Conservation (phyloP, 2,329 filamentous ascomycete species). For the Penicillium sp. region DNA sequence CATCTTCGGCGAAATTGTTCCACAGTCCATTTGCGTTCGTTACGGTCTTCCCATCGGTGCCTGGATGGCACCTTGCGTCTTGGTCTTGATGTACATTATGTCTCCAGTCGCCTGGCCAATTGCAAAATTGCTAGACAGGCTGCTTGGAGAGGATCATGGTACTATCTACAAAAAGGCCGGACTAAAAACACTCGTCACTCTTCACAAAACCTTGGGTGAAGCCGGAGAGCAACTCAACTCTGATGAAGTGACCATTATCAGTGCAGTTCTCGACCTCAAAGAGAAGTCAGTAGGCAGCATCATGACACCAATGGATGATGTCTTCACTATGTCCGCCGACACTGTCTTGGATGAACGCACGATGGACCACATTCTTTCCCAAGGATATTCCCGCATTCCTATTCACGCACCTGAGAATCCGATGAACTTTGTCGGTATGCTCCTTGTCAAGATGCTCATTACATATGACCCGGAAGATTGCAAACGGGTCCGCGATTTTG, state of each 20-base stretch:
- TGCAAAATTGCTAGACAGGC: conserved; percentile 88
- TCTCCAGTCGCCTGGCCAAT: conserved; percentile 90
- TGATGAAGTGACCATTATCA: conserved; percentile 98
- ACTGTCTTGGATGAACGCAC: conserved; percentile 88
- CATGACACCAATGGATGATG: conserved; percentile 98
- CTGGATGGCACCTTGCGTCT: conserved; percentile 85
- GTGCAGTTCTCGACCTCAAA: conserved; percentile 91
- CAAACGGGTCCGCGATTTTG: conserved; percentile 83
- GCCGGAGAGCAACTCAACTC: conserved; percentile 86
- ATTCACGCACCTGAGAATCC: conserved; percentile 84
- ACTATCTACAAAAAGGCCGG: conserved; percentile 98
- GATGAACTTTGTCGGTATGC: conserved; percentile 93
- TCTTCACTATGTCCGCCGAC: conserved; percentile 95
- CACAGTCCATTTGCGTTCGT: conserved; percentile 93
- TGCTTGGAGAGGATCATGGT: conserved; percentile 91
- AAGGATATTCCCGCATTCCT: conserved; percentile 93
- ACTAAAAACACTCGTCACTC: conserved; percentile 89
- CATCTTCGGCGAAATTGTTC: conserved; percentile 95
- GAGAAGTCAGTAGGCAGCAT: conserved; percentile 92
- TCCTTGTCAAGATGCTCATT: conserved; percentile 97
- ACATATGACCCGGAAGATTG: conserved; percentile 96
- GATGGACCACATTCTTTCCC: conserved; percentile 89
- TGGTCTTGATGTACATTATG: conserved; percentile 87
- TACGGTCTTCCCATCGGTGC: conserved; percentile 94
- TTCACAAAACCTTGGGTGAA: conserved; percentile 88